These are phyloP conservation scores for Canna indica DNA, from an alignment of 176 grass and related monocot genomes.

Conservation along the genomic window DNA sequence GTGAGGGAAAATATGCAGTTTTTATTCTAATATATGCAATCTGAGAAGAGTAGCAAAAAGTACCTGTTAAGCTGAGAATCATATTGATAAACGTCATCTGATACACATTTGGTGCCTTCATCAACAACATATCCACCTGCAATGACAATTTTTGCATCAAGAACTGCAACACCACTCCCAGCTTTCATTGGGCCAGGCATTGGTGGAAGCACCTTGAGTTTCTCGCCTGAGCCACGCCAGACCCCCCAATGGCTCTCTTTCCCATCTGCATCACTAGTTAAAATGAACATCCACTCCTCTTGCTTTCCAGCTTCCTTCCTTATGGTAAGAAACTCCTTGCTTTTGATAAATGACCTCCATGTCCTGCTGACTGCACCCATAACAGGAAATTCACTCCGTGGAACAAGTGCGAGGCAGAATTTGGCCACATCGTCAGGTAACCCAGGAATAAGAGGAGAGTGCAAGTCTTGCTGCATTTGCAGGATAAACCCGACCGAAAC, in stretches of 20 bases:
- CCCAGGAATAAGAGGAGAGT: conserved; percentile 37
- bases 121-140: conserved; percentile 40
- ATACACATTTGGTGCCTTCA: conserved; percentile 35
- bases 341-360: conserved; percentile 55
- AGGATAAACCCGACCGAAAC: conserved; percentile 9
- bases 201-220: conserved; percentile 39
- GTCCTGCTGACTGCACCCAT: conserved; percentile 57
- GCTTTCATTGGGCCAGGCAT: conserved; percentile 44
- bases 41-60: conserved; percentile 1
- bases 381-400: conserved; percentile 26
- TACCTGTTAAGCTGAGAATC: conserved; percentile 76
- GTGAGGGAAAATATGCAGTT: neutral
- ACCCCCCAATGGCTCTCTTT: conserved; percentile 47
- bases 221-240: conserved; percentile 19
- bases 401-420: conserved; percentile 48
- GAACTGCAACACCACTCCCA: conserved; percentile 51
- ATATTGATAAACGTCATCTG: conserved; percentile 56
- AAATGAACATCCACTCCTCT: conserved; percentile 54
- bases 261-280: conserved; percentile 27
- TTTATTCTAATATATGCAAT: neutral
- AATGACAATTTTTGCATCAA: conserved; percentile 52
- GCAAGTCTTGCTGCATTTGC: conserved; percentile 14
- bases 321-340: conserved; percentile 42
- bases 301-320: conserved; percentile 40
- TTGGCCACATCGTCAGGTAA: conserved; percentile 69